Conservation (phyloP, 2,329 filamentous ascomycete genomes). For the Botrytis hyacinthi region DNA sequence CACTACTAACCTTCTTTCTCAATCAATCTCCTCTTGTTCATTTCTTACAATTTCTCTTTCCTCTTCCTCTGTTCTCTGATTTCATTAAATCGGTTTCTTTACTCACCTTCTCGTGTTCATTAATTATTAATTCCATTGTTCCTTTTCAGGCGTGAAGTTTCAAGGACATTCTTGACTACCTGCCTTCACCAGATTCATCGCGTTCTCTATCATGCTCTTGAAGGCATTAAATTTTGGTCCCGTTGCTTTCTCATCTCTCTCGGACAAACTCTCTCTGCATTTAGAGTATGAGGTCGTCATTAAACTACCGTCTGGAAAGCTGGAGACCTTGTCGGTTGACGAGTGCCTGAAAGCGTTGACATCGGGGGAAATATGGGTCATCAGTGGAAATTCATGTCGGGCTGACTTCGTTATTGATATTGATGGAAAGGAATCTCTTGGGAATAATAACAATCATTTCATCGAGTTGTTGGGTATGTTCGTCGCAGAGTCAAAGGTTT, state of each 20-base stretch:
- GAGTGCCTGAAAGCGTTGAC: conserved; percentile 25
- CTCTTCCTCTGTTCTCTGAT: neutral
- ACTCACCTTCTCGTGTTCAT: too few relatives aligned
- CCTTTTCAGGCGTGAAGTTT: neutral
- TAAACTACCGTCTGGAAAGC: conserved; percentile 7
- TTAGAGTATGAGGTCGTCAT: conserved; percentile 22
- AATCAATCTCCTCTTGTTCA: neutral
- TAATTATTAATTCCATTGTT: neutral
- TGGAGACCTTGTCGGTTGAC: conserved; percentile 2
- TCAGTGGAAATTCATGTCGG: conserved; percentile 27
- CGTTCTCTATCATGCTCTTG: conserved; percentile 25
- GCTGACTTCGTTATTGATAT: conserved; percentile 28
- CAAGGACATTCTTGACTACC: neutral
- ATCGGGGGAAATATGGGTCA: conserved; percentile 32
- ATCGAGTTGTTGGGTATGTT: conserved; percentile 26
- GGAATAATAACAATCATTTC: neutral
- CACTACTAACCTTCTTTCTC: neutral
- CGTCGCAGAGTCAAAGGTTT: conserved; percentile 30
- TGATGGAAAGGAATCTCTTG: conserved; percentile 21
- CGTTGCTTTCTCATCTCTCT: conserved; percentile 22
- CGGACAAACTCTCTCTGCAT: conserved; percentile 26
- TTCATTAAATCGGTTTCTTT: neutral
- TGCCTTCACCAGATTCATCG: neutral
- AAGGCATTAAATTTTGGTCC: conserved; percentile 26
- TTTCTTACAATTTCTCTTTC: neutral